These are phyloP conservation scores for Nakazawaea ishiwadae DNA, from an alignment of 805 yeast genomes.

Conservation along the genomic window DNA sequence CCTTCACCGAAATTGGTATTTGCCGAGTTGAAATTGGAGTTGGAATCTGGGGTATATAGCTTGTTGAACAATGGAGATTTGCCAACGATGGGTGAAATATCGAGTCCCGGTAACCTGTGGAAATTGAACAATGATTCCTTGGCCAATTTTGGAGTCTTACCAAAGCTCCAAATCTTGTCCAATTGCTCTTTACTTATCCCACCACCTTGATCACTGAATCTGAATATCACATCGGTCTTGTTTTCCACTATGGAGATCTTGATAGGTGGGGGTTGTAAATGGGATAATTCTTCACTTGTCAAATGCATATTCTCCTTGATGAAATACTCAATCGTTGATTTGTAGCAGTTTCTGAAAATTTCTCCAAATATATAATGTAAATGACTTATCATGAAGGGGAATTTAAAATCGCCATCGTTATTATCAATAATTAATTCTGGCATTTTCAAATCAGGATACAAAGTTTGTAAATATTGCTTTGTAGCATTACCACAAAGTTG, in stretches of 20 bases:
- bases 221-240: constrained; percentile 61
- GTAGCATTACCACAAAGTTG: constrained; percentile 47
- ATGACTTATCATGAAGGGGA: constrained; percentile 85
- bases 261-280: constrained; percentile 59
- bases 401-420: constrained; percentile 39
- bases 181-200: constrained; percentile 64
- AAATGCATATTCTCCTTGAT: constrained; percentile 21
- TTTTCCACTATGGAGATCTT: constrained; percentile 68
- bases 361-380: constrained; percentile 85
- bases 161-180: constrained; percentile 80
- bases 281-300: constrained; percentile 13
- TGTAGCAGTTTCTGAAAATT: constrained; percentile 77
- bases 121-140: constrained; percentile 56
- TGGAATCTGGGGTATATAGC: neutral
- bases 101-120: constrained; percentile 64
- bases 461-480: constrained; percentile 44
- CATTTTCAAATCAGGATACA: constrained; percentile 53
- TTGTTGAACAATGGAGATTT: constrained; percentile 9
- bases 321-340: constrained; percentile 63
- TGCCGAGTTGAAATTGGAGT: neutral
- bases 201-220: constrained; percentile 89
- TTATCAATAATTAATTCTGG: constrained; percentile 82
- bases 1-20: constrained; percentile 6
- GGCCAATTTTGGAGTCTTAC: constrained; percentile 61
- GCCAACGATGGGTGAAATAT: constrained; percentile 23